Conservation (phyloP, 2,329 filamentous ascomycete genomes). For the Penicillium sumatraense region DNA sequence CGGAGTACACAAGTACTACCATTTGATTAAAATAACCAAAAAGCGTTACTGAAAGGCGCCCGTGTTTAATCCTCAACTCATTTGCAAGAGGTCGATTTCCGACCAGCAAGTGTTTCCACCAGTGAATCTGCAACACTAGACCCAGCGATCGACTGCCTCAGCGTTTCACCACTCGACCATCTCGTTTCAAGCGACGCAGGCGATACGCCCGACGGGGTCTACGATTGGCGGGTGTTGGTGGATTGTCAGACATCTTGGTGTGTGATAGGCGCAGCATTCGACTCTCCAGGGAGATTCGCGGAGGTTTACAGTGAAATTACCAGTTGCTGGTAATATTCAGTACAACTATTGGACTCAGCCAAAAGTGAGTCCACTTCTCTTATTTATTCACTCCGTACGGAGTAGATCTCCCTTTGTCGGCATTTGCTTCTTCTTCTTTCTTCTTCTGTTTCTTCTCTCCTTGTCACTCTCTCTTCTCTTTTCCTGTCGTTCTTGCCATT, state of each 20-base stretch:
- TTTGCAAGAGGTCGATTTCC: conserved; percentile 2
- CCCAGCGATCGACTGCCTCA: conserved; percentile 18
- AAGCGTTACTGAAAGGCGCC: not conserved
- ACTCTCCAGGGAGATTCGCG: conserved; percentile 7
- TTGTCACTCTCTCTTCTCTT: conserved; percentile 1
- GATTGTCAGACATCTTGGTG: conserved; percentile 9
- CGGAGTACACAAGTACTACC: too few species aligned
- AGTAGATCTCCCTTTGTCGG: conserved; percentile 1
- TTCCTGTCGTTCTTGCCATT: conserved; percentile 12
- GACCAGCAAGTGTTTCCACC: conserved; percentile 2
- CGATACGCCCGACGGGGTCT: conserved; percentile 7
- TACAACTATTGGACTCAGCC: conserved; percentile 1
- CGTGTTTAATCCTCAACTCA: conserved; percentile 15
- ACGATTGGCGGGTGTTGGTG: conserved; percentile 25
- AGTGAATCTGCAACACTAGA: conserved; percentile 23
- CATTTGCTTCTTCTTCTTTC: not conserved
- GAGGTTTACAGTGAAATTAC: not conserved
- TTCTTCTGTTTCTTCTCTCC: not conserved
- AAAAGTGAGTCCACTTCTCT: conserved; percentile 1
- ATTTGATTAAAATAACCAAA: too few species aligned
- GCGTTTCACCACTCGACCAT: conserved; percentile 25
- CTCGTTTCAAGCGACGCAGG: conserved; percentile 26
- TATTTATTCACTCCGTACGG: not conserved
- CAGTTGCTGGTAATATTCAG: not conserved
- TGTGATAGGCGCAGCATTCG: conserved; percentile 18